phyloP scores from a whole-genome alignment of 2,329 filamentous ascomycete genomes.

The Diaporthe australafricana region DNA sequence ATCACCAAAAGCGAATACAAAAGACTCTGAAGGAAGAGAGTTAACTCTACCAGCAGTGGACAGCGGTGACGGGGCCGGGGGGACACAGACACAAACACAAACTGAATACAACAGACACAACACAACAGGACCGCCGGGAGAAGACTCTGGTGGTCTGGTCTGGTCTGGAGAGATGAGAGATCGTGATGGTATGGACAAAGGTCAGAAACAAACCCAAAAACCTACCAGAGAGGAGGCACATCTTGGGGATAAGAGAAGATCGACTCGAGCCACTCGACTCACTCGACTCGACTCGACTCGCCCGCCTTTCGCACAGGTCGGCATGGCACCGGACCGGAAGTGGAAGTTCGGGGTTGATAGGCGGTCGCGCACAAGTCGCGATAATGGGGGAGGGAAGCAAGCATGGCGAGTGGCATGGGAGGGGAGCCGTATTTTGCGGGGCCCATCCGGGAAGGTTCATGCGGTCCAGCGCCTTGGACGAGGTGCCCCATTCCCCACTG shows the following conservation, averaged over 20 bases:
- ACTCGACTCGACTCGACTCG: neutral
- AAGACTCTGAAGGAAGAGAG: neutral
- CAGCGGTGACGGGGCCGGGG: neutral
- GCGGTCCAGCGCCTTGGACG: constrained; percentile 5
- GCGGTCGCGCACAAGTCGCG: constrained; percentile 24
- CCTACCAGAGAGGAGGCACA: constrained; percentile 10
- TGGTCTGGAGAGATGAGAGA: neutral
- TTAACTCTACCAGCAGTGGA: constrained; percentile 5
- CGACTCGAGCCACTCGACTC: neutral
- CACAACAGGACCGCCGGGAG: neutral
- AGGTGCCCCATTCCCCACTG: neutral
- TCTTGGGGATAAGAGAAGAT: constrained; percentile 35
- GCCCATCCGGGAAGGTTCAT: constrained; percentile 27
- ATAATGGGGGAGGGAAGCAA: constrained; percentile 26
- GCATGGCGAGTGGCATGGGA: too few species aligned
- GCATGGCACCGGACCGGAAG: constrained; percentile 35
- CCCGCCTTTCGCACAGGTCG: constrained; percentile 5
- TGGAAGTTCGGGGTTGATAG: constrained; percentile 34
- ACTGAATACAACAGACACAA: constrained; percentile 4
- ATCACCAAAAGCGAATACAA: neutral
- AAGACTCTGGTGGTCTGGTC: neutral
- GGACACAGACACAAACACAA: constrained; percentile 1
- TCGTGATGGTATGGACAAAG: neutral
- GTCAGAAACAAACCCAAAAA: neutral
- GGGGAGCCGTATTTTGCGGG: constrained; percentile 17